Evolutionary conservation across 352 stramenopile genomes (phyloP), one percentile per base, ranked within the genome.

Genomic region (Phytopythium helicoides): DNA sequence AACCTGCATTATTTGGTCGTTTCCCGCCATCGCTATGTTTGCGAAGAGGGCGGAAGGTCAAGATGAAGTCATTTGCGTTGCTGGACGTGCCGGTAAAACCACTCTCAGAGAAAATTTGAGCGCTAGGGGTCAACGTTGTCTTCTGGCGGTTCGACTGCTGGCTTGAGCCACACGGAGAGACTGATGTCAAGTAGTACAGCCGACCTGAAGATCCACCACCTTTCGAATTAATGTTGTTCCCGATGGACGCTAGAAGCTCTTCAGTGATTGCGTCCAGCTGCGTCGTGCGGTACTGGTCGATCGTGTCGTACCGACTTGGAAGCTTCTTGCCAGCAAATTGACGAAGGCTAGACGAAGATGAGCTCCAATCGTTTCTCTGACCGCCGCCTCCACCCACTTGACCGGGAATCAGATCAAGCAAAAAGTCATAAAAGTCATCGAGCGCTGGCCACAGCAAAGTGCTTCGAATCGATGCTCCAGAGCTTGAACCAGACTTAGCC

Each of bases 401-500:
- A 7, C 48, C 69, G 18, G 81, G 78, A 14, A 74, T 80, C 14
- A 92, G 40, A 23, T 81, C 64, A n/a, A 94, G 47, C 12, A 94
- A 45, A 45, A 87, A 87, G 37, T 84, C 73, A 56, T 89, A 89
- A 31, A 92, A 90, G 1, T 88, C 75, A 37, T 92, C 76, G 10
- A 94, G 56, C 6, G 66, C 69, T 33, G 83, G 83, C 83, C 83
- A 94, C 19, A 92, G 51, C 19, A 87, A 46, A 8, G 79, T 82
- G 40, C 71, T 86, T 42, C 77, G 46, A 16, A 37, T 36, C 22
- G 6, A 28, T 38, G 47, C 26, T 25, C 21, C n/a, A 40, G 26
- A 28, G 28, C 26, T 51, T 4, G 28, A 10, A 1, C 26, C 3
- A 10, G 26, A 4, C n/a, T 51, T 51, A 26, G 18, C 5, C n/a